Conservation (phyloP, 345 rosid species). For the Gossypium sturtianum region DNA sequence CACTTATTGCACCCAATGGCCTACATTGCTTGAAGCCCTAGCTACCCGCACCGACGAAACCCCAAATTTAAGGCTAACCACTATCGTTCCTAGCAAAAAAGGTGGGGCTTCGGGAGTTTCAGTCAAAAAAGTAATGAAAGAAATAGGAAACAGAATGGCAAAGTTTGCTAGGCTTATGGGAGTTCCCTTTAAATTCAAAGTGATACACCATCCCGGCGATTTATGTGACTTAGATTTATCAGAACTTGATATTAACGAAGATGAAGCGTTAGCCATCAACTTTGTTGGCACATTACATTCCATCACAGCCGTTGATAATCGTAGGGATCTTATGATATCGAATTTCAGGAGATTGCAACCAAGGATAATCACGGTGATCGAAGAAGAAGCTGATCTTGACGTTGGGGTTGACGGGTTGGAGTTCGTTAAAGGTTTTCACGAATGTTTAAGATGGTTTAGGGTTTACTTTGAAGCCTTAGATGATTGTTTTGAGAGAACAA, state of each 20-base stretch:
- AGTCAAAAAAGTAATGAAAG: constrained; percentile 76
- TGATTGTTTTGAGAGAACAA: constrained; percentile 67
- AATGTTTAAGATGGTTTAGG: constrained; percentile 84
- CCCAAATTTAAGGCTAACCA: constrained; percentile 72
- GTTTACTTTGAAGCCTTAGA: constrained; percentile 82
- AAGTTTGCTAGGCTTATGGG: constrained; percentile 97
- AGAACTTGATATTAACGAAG: constrained; percentile 46
- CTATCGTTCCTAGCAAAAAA: constrained; percentile 39
- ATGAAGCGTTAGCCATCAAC: constrained; percentile 80
- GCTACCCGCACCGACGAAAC: constrained; percentile 92
- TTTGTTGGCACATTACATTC: constrained; percentile 64
- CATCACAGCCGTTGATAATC: constrained; percentile 37
- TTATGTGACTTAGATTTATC: constrained; percentile 54
- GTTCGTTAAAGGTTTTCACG: constrained; percentile 63
- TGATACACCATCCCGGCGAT: constrained; percentile 70
- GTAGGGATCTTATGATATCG: constrained; percentile 61
- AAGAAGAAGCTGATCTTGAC: constrained; percentile 93
- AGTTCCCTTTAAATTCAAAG: constrained; percentile 85
- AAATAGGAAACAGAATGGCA: constrained; percentile 84
- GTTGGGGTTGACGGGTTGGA: constrained; percentile 54
- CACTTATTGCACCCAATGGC: constrained; percentile 97
- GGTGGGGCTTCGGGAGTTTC: constrained; percentile 26
- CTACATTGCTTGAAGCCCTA: constrained; percentile 90
- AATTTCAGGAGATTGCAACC: constrained; percentile 59
- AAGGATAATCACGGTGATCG: constrained; percentile 66